A percentile compares a stretch with the other conserved stretches of the same genome.
Conservation (phyloP, 352 stramenopile genomes). For the Saprolegnia parasitica region DNA sequence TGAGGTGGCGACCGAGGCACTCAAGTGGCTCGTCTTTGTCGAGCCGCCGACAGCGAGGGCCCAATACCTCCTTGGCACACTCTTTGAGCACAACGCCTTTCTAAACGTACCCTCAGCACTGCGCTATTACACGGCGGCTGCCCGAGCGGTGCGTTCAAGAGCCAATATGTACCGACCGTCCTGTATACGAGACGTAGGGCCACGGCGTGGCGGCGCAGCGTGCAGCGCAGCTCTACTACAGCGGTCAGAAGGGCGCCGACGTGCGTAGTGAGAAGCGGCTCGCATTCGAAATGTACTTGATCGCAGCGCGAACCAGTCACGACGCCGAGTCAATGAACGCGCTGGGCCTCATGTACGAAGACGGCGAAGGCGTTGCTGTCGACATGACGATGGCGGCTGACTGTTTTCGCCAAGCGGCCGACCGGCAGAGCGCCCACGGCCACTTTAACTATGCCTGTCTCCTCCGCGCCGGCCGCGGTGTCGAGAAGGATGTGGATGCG, state of each 20-base stretch:
- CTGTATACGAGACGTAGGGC: conserved; percentile 28
- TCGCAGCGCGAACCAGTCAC: conserved; percentile 41
- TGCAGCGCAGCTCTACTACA: conserved; percentile 60
- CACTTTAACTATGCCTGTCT: conserved; percentile 79
- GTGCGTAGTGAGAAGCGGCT: conserved; percentile 40
- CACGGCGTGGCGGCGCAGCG: conserved; percentile 49
- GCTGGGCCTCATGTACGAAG: conserved; percentile 76
- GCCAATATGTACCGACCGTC: not conserved
- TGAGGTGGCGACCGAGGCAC: not conserved
- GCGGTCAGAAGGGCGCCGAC: conserved; percentile 42
- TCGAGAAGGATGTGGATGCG: conserved; percentile 47
- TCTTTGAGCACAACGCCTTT: conserved; percentile 18
- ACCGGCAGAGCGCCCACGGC: conserved; percentile 46
- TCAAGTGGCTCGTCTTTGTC: conserved; percentile 1
- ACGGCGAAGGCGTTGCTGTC: conserved; percentile 66
- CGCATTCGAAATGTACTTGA: conserved; percentile 48
- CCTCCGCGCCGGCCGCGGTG: conserved; percentile 55
- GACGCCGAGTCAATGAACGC: conserved; percentile 66
- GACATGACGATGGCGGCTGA: conserved; percentile 51
- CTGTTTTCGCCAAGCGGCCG: conserved; percentile 52
- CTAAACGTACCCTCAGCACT: not conserved
- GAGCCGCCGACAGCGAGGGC: not conserved
- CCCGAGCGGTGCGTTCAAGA: not conserved
- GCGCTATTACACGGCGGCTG: conserved; percentile 16
- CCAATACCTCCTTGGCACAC: not conserved